Evolutionary conservation across 176 grass and related monocot species (phyloP), one percentile per base, ranked within the genome.

Genomic region (Pontederia paniculata): DNA sequence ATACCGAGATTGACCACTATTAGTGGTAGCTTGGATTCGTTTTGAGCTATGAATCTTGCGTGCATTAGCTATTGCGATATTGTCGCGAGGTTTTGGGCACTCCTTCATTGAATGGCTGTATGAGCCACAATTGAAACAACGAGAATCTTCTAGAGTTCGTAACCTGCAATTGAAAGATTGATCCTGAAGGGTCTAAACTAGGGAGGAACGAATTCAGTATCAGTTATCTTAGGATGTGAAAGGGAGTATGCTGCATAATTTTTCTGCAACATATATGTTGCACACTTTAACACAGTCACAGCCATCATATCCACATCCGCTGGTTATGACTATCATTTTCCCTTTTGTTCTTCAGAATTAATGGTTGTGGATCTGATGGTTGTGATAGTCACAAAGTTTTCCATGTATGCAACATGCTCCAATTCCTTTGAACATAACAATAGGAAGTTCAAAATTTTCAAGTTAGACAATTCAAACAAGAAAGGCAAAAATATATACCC

Each of bases 61-160:
- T 0, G 93, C 93, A 63, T 81, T 98, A 73, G 63, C 80, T 47
- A 98, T 91, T 77, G 93, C 80, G 50, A 71, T 72, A 68, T 88
- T 75, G 66, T 98, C 83, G 58, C 93, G 86, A 68, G 86, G 93
- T 48, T 84, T 88, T 62, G 83, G 60, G 77, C 93, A 98, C 15
- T 98, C 86, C 77, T 84, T 91, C 53, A 91, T 47, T 10, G 83
- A 70, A 77, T 98, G 93, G 66, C 83, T 81, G 56, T 98, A 98
- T 18, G 93, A 98, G 25, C 93, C 80, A 66, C 93, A 98, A 67
- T 91, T 98, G 80, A 98, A 98, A 81, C 93, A 98, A 13, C 86
- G 86, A 10, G 93, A 86, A 79, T 84, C 80, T 23, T 87, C 83
- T 62, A 82, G 50, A 31, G 50, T 84, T 45, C 80, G 69, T 9